Evolutionary conservation across 495 filamentous ascomycete species (phyloP).

Genomic region (Usnea hakonensis): DNA sequence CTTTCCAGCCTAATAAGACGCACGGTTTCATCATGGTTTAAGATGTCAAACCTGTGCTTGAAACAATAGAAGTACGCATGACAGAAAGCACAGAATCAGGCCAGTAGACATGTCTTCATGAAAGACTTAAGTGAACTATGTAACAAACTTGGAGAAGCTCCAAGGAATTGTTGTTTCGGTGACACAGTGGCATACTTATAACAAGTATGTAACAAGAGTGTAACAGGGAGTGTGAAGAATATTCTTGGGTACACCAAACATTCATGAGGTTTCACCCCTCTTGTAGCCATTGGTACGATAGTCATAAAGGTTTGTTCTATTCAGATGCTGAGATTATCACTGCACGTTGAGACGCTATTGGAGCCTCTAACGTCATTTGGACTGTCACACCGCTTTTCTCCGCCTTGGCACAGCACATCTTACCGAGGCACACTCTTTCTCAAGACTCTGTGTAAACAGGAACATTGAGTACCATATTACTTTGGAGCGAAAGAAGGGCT

Average conservation of each 20-base stretch:
- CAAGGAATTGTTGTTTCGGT: not conserved
- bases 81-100: not conserved
- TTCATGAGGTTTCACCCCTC: not conserved
- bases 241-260: not conserved
- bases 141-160: not conserved
- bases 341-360: not conserved
- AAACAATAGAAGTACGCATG: not conserved
- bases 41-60: not conserved
- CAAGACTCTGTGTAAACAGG: too few relatives aligned
- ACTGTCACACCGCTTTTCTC: conserved; percentile 1
- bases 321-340: not conserved
- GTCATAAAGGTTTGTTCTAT: not conserved
- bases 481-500: too few relatives aligned
- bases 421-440: not conserved
- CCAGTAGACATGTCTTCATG: not conserved
- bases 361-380: not conserved
- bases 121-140: too few relatives aligned
- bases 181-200: too few relatives aligned
- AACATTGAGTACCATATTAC: too few relatives aligned
- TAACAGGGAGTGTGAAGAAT: not conserved
- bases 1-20: not conserved
- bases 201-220: too few relatives aligned
- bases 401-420: not conserved
- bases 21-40: not conserved
- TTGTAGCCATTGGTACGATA: not conserved